phyloP scores from a whole-genome alignment of 176 grass and related monocot genomes.

The Microstegium vimineum region DNA sequence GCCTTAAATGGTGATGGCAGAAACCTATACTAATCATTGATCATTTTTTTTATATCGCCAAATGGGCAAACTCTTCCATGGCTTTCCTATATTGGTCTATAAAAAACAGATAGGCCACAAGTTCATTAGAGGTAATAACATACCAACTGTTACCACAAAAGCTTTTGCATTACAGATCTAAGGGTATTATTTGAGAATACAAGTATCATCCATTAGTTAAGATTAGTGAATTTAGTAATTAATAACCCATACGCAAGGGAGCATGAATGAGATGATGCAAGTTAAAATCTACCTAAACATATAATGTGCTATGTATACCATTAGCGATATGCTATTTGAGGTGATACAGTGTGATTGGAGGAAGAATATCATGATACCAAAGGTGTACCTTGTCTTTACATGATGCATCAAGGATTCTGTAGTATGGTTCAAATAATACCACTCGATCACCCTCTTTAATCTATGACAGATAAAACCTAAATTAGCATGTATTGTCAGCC shows the following conservation, averaged over 20 bases:
- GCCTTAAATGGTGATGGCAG: not conserved
- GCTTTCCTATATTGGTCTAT: not conserved
- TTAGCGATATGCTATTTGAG: not conserved
- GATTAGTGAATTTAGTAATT: not conserved
- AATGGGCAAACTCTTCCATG: not conserved
- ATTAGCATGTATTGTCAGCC: slow-evolving; percentile 3
- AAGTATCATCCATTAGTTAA: not conserved
- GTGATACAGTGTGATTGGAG: not conserved
- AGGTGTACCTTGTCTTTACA: slow-evolving; percentile 57
- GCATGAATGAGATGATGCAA: not conserved
- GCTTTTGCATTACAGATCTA: not conserved
- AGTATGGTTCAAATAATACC: slow-evolving; percentile 55
- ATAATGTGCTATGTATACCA: not conserved
- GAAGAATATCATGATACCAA: not conserved
- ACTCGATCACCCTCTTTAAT: slow-evolving; percentile 76
- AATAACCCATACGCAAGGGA: not conserved
- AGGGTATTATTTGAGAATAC: not conserved
- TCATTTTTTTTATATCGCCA: not conserved
- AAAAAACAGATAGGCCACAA: not conserved
- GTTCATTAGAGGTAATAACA: not conserved
- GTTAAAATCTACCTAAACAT: not conserved
- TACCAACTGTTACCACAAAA: not conserved
- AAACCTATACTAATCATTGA: not conserved
- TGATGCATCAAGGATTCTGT: slow-evolving; percentile 41
- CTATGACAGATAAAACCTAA: slow-evolving; percentile 27